Evolutionary conservation across 345 rosid genomes (phyloP).

Genomic region (Xanthoceras sorbifolium): DNA sequence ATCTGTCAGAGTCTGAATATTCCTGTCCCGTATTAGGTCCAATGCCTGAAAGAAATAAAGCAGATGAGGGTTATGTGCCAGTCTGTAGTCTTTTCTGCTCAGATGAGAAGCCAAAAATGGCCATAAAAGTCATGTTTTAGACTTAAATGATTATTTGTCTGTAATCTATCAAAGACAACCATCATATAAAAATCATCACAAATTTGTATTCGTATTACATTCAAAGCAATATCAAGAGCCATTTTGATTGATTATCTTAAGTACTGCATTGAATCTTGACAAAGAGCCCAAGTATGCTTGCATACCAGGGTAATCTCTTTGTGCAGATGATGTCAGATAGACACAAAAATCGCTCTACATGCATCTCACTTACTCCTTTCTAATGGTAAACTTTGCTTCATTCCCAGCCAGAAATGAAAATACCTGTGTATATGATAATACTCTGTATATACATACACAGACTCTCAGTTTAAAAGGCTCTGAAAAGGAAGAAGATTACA

Average conservation of each 20-base stretch:
- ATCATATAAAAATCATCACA: not conserved
- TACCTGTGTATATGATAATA: not conserved
- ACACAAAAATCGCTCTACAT: not conserved
- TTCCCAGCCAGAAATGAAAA: not conserved
- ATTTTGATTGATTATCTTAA: not conserved
- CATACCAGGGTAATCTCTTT: not conserved
- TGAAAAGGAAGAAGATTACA: not conserved
- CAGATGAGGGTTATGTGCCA: conserved; percentile 7
- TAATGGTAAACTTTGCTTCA: conserved; percentile 1
- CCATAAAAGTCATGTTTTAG: not conserved
- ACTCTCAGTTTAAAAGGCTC: not conserved
- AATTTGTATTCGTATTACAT: not conserved
- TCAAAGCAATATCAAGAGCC: not conserved
- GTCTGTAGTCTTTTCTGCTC: not conserved
- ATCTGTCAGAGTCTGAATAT: conserved; percentile 81
- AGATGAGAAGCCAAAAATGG: not conserved
- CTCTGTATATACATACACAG: not conserved
- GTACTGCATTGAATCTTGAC: not conserved
- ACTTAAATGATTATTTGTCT: not conserved
- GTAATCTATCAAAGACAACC: not conserved
- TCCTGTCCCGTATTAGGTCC: conserved; percentile 82
- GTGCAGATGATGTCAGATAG: not conserved
- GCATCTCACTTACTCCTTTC: not conserved
- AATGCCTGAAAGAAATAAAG: conserved; percentile 61
- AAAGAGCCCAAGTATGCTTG: not conserved